Evolutionary conservation across 2,329 filamentous ascomycete species (phyloP).

Genomic region (Cladobotryum protrusum): DNA sequence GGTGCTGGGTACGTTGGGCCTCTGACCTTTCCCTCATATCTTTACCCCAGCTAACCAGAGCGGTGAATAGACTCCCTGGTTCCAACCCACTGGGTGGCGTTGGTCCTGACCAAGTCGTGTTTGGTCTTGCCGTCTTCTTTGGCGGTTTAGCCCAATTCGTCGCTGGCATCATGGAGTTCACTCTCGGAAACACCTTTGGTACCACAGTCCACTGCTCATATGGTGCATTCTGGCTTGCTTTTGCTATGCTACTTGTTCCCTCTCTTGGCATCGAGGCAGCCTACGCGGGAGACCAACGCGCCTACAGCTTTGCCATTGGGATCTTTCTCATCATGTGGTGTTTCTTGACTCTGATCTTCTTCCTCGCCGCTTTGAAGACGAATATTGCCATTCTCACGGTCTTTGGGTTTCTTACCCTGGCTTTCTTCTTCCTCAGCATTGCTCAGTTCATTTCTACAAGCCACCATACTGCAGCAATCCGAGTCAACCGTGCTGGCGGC

Average conservation of each 20-base stretch:
- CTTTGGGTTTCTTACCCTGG: constrained; percentile 52
- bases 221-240: constrained; percentile 56
- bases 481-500: constrained; percentile 38
- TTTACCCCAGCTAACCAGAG: background rate
- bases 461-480: constrained; percentile 32
- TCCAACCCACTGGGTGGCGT: constrained; percentile 28
- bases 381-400: constrained; percentile 53
- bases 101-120: constrained; percentile 31
- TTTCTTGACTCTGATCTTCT: constrained; percentile 51
- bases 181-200: constrained; percentile 56
- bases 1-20: constrained; percentile 39
- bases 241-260: constrained; percentile 49
- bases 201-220: constrained; percentile 56
- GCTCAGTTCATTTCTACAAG: constrained; percentile 44
- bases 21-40: background rate
- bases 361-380: constrained; percentile 50
- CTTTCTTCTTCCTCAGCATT: constrained; percentile 54
- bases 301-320: constrained; percentile 46
- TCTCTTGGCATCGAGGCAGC: constrained; percentile 44
- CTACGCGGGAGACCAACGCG: constrained; percentile 33
- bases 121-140: constrained; percentile 40
- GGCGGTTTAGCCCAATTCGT: constrained; percentile 63
- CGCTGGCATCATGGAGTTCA: constrained; percentile 53
- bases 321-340: constrained; percentile 56
- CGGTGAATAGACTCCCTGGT: constrained; percentile 23